Evolutionary conservation across 2,329 filamentous ascomycete genomes (phyloP), one percentile per base, ranked within the genome.

Genomic region (Alternaria rosae): DNA sequence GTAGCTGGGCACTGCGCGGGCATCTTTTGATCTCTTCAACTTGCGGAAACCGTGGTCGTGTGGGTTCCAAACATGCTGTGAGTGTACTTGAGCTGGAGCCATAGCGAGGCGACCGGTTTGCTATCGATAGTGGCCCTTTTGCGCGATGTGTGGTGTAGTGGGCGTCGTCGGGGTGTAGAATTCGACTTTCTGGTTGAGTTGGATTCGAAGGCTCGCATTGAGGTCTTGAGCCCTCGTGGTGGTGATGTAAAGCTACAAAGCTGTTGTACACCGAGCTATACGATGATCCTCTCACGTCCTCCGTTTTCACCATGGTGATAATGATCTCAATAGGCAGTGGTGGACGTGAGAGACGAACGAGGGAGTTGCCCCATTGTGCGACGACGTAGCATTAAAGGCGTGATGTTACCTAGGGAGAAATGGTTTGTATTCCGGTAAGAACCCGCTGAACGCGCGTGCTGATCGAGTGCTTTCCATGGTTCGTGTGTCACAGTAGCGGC

Each of bases 271-370:
- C 42, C 15, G 12, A 26, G n/a, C 13, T 42, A 44, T 28, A 52
- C 30, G 15, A 45, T 42, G 43, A 15, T 28, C 21, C 30, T 57
- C 23, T n/a, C 21, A 41, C 21, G 11, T 28, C 17, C 21, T 13
- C n/a, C 21, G 15, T 32, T 35, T 44, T 42, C 17, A 35, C 30
- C 47, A 57, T 54, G 38, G 48, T 64, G 61, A 61, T 23, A 11
- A 17, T 44, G 43, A 28, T 21, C 21, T 35, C 21, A 43, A 25
- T 52, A 44, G 32, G 20, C 20, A n/a, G 26, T 41, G 48, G 47
- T 21, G 53, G 56, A 13, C 15, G 41, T 44, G 53, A 44, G 50
- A 42, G 17, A 28, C 47, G 48, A 53, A 53, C 48, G 53, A 45
- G 42, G 38, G 42, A 50, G 41, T 28, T 41, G 26, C 25, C 43